Evolutionary conservation across 1,284 basidiomycete genomes (phyloP).

Genomic region (Puccinia hordei): DNA sequence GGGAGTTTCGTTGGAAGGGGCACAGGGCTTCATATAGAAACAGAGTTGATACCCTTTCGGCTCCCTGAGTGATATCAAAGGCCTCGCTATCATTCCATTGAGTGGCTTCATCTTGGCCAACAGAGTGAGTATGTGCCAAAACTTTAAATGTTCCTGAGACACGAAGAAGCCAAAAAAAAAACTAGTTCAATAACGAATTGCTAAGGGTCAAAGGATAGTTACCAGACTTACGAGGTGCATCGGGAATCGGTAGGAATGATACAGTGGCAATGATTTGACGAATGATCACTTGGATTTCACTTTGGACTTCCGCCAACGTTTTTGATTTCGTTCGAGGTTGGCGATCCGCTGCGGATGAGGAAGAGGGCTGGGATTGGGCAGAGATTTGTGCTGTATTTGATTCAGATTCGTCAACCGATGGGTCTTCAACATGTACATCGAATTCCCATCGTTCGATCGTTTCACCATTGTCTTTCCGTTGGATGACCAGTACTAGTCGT

Average conservation of each 20-base stretch:
- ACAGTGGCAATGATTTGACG: slow-evolving; percentile 97
- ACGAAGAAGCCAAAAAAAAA: too few relatives aligned
- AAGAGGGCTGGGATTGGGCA: not conserved
- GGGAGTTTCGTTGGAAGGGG: not conserved
- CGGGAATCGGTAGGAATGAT: slow-evolving; percentile 91
- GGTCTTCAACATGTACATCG: slow-evolving; percentile 75
- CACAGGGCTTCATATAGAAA: not conserved
- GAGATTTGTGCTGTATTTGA: slow-evolving; percentile 63
- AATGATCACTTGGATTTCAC: slow-evolving; percentile 94
- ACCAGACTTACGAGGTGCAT: slow-evolving; percentile 58
- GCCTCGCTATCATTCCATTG: slow-evolving; percentile 44
- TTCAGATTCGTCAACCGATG: not conserved
- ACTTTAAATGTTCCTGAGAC: slow-evolving; percentile 45
- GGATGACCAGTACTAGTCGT: slow-evolving; percentile 91
- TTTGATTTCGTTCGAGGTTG: slow-evolving; percentile 56
- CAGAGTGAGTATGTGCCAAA: slow-evolving; percentile 28
- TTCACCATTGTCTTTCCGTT: slow-evolving; percentile 78
- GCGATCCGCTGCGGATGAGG: not conserved
- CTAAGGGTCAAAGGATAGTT: not conserved
- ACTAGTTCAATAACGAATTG: not conserved
- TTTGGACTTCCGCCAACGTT: slow-evolving; percentile 87
- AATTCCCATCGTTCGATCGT: slow-evolving; percentile 98
- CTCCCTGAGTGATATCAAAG: slow-evolving; percentile 1
- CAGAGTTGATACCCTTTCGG: slow-evolving; percentile 15
- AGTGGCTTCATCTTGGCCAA: slow-evolving; percentile 1